phyloP scores from a whole-genome alignment of 2,329 filamentous ascomycete species.

The Fusarium pseudograminearum region DNA sequence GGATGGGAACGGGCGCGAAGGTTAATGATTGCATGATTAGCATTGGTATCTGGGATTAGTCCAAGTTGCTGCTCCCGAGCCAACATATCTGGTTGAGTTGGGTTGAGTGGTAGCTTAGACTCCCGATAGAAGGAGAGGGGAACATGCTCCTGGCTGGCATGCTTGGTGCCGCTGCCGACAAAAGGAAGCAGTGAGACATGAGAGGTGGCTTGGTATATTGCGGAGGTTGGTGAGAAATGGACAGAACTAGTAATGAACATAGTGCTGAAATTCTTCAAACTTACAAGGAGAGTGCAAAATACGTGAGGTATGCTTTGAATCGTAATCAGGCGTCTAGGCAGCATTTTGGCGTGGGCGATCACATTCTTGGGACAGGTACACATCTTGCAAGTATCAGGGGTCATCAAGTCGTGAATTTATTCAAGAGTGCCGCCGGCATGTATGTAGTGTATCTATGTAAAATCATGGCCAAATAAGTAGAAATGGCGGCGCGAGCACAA shows the following conservation, averaged over 20 bases:
- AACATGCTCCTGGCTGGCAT: conserved; percentile 31
- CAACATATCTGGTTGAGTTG: conserved; percentile 34
- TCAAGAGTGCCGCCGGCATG: conserved; percentile 30
- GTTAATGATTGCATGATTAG: conserved; percentile 56
- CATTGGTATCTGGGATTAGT: conserved; percentile 51
- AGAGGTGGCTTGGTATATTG: conserved; percentile 40
- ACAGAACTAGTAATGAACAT: conserved; percentile 51
- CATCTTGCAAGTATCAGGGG: conserved; percentile 2
- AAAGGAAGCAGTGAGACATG: conserved; percentile 22
- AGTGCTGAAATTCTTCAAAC: conserved; percentile 38
- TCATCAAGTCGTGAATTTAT: conserved; percentile 41
- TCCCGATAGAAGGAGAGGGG: conserved; percentile 16
- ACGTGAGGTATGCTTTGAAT: conserved; percentile 10
- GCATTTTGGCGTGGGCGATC: conserved; percentile 14
- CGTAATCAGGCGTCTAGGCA: neutral
- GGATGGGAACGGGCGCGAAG: conserved; percentile 44
- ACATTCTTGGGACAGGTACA: conserved; percentile 13
- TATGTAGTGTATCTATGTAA: conserved; percentile 22
- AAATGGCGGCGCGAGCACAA: conserved; percentile 10
- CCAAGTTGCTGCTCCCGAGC: conserved; percentile 38
- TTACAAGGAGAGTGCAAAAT: neutral
- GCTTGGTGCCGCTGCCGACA: conserved; percentile 19
- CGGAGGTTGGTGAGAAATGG: conserved; percentile 40
- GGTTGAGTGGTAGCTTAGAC: conserved; percentile 19
- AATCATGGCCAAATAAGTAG: neutral